Evolutionary conservation across 2,329 filamentous ascomycete species (phyloP), one percentile per base, ranked within the genome.

Genomic region (Stachybotrys echinatus): DNA sequence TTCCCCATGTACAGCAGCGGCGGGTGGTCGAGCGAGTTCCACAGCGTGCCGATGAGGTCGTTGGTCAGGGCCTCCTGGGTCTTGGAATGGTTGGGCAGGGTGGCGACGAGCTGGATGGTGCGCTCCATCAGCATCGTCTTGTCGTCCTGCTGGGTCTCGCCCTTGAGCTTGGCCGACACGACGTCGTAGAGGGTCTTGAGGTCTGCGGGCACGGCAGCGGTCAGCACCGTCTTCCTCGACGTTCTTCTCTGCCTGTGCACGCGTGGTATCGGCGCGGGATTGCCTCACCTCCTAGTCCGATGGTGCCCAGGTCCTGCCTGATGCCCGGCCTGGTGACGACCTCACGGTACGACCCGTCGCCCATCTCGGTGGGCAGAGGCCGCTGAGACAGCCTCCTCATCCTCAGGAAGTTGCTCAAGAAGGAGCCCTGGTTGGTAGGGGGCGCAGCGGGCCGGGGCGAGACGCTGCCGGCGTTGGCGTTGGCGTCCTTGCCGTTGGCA

Each of bases 51-150:
- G 47, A 92, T 75, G 58, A 92, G 87, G 43, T 69, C 66, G 58
- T 86, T 83, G 8, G 87, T 89, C 45, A 91, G 71, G 47, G 83
- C 70, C 40, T 77, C 72, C 10, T 86, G 76, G 22, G 78, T 74
- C 57, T 79, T 79, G 2, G 86, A 89, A 49, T 77, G 72, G 46
- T 76, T 68, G 1, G 84, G 85, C 31, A 90, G 72, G 27, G 77
- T 79, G 12, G 84, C 76, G 5, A 89, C 85, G 17, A 90, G 73
- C 71, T 85, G 80, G 52, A 90, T 89, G 5, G 86, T 76, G 7
- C 81, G 75, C 65, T 90, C 87, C 82, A 90, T 88, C 42, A 89
- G 72, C 75, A 89, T 87, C 2, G 84, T 87, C 69, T 87, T 88
- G 70, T 92, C 89, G 58, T 92, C 84, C 5, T 81, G 67, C 12